These are phyloP conservation scores for Rubus parviflorus DNA, from an alignment of 306 rosid genomes.

Conservation along the genomic window DNA sequence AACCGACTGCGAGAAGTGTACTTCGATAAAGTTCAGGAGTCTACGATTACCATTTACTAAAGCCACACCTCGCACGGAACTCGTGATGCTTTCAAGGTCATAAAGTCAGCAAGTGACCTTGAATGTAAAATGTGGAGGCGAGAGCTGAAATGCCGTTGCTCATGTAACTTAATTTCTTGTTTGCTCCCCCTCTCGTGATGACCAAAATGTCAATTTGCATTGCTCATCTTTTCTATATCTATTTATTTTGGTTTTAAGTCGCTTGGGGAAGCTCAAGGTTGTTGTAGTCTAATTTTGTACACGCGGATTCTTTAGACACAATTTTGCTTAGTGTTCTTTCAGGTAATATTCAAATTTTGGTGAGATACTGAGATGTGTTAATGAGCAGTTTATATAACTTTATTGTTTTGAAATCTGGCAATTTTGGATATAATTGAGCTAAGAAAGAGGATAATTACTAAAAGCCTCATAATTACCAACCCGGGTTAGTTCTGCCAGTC, in stretches of 20 bases:
- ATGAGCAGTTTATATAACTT: neutral
- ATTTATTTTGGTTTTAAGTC: slow-evolving; percentile 10
- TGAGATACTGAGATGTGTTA: slow-evolving; percentile 12
- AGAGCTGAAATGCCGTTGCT: slow-evolving; percentile 17
- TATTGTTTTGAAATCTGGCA: neutral
- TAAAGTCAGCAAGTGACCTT: slow-evolving; percentile 13
- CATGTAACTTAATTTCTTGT: slow-evolving; percentile 9
- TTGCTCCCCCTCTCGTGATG: slow-evolving; percentile 7
- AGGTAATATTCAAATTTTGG: slow-evolving; percentile 18
- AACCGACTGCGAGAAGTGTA: slow-evolving; percentile 56
- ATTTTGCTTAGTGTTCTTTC: neutral
- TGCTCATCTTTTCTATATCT: neutral
- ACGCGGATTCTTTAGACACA: slow-evolving; percentile 7
- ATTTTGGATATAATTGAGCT: too few species aligned
- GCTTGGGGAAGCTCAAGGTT: slow-evolving; percentile 19
- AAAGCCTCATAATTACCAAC: too few species aligned
- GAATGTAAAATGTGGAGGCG: slow-evolving; percentile 14
- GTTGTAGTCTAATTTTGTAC: slow-evolving; percentile 10
- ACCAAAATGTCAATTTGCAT: neutral
- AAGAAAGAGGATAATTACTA: too few species aligned
- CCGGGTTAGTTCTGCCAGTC: too few species aligned
- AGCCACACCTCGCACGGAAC: slow-evolving; percentile 2
- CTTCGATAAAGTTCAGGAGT: slow-evolving; percentile 29
- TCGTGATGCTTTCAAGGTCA: slow-evolving; percentile 11
- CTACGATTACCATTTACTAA: neutral